phyloP scores from a whole-genome alignment of 1,284 basidiomycete genomes.

The Trametes sp. region DNA sequence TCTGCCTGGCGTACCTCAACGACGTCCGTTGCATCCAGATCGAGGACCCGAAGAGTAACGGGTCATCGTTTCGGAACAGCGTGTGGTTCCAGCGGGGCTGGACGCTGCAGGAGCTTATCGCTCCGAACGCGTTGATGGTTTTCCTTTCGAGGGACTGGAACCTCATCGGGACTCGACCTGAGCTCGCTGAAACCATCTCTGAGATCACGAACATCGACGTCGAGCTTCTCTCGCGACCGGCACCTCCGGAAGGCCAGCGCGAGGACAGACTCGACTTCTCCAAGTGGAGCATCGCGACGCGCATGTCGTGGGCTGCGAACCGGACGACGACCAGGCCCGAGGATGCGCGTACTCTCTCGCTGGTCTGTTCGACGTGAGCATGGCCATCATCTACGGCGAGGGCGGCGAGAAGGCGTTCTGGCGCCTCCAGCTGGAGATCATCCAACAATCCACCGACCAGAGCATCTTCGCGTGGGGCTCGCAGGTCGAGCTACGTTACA shows the following conservation, averaged over 20 bases:
- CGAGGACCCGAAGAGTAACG: neutral
- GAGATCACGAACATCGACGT: neutral
- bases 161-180: neutral
- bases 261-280: too few species aligned
- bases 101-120: constrained; percentile 7
- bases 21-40: neutral
- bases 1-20: neutral
- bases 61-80: neutral
- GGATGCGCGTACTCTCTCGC: neutral
- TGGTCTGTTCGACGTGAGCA: neutral
- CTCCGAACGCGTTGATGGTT: neutral
- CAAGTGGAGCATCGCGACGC: neutral
- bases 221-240: neutral
- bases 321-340: neutral
- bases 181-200: neutral
- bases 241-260: neutral
- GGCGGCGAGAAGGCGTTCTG: neutral
- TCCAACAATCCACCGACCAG: neutral
- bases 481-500: too few species aligned
- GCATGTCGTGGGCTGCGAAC: neutral
- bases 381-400: neutral
- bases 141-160: neutral
- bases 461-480: neutral
- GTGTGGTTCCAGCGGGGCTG: constrained; percentile 5
- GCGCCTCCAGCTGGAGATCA: neutral